phyloP scores from a whole-genome alignment of 73 alveolate species.

The Paramecium bursaria region DNA sequence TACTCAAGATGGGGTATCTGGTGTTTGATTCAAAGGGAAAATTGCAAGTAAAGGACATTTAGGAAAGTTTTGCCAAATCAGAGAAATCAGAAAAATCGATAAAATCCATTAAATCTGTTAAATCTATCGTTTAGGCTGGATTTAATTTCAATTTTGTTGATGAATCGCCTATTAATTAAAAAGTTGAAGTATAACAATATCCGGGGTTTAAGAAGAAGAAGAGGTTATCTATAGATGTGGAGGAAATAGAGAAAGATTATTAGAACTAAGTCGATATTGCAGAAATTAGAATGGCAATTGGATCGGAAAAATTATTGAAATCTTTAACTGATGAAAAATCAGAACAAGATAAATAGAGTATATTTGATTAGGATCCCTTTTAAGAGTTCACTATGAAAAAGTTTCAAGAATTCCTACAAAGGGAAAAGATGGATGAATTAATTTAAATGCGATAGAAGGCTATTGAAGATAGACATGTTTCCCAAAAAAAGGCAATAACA shows the following conservation, averaged over 20 bases:
- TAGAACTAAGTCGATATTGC: slow-evolving; percentile 50
- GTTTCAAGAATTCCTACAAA: slow-evolving; percentile 68
- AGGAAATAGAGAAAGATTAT: slow-evolving; percentile 53
- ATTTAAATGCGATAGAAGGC: slow-evolving; percentile 79
- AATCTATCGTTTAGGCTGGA: too few relatives aligned
- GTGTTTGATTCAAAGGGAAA: slow-evolving; percentile 37
- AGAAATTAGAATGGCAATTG: slow-evolving; percentile 57
- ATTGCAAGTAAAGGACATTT: slow-evolving; percentile 33
- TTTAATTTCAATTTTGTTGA: too few relatives aligned
- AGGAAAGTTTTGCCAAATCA: too few relatives aligned
- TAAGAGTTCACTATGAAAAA: slow-evolving; percentile 67
- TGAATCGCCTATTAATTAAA: too few relatives aligned
- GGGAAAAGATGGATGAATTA: slow-evolving; percentile 71
- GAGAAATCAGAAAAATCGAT: too few relatives aligned
- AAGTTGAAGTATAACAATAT: neutral
- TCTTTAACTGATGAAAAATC: slow-evolving; percentile 27
- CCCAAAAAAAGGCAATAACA: slow-evolving; percentile 71
- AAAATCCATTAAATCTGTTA: too few relatives aligned
- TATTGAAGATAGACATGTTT: slow-evolving; percentile 71
- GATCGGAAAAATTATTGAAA: slow-evolving; percentile 37
- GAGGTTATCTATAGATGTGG: slow-evolving; percentile 47
- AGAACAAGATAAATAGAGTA: slow-evolving; percentile 18
- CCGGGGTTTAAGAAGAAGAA: slow-evolving; percentile 26
- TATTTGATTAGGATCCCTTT: slow-evolving; percentile 74
- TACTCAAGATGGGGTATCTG: slow-evolving; percentile 41